Percentiles rank a stretch among this genome's conserved stretches.
Conservation (phyloP, 108 stramenopile species). For the Chaetoceros muelleri region DNA sequence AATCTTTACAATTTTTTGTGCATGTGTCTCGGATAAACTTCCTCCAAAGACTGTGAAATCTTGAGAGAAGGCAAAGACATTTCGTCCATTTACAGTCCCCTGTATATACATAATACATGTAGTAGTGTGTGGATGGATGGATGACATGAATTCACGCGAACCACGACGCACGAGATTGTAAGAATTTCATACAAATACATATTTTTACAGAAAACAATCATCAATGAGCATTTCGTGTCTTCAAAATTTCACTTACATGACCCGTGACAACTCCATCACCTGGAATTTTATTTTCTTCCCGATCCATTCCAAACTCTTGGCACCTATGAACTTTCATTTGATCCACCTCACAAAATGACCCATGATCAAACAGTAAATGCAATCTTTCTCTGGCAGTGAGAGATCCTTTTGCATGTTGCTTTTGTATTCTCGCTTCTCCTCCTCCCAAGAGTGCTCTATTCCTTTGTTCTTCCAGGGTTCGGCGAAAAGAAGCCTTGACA, state of each 20-base stretch:
- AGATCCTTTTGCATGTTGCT: constrained; percentile 89
- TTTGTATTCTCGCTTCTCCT: constrained; percentile 65
- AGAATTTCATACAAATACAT: no score
- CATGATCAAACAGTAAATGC: constrained; percentile 80
- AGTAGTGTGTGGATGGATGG: no score
- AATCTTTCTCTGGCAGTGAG: constrained; percentile 98
- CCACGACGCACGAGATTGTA: no score
- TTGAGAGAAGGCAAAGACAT: constrained; percentile 82
- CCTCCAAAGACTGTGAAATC: constrained; percentile 99
- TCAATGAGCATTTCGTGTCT: no score
- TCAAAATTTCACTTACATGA: no score
- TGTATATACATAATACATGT: no score
- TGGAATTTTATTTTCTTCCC: constrained; percentile 48
- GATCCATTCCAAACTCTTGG: constrained; percentile 94
- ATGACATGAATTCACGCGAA: no score
- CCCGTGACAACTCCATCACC: constrained; percentile 95
- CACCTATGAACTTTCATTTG: constrained; percentile 92
- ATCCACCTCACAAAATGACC: constrained; percentile 91
- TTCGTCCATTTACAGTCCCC: constrained; percentile 63
- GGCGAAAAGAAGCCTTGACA: constrained; percentile 74
- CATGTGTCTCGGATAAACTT: constrained; percentile 90
- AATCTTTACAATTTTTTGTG: constrained; percentile 98
- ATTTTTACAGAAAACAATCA: no score
- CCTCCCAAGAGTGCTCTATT: constrained; percentile 74
- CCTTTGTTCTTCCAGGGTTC: constrained; percentile 44